Percentiles rank a stretch among this genome's conserved stretches.
phyloP scores from a whole-genome alignment of 306 rosid genomes.

The Dryas octopetala region DNA sequence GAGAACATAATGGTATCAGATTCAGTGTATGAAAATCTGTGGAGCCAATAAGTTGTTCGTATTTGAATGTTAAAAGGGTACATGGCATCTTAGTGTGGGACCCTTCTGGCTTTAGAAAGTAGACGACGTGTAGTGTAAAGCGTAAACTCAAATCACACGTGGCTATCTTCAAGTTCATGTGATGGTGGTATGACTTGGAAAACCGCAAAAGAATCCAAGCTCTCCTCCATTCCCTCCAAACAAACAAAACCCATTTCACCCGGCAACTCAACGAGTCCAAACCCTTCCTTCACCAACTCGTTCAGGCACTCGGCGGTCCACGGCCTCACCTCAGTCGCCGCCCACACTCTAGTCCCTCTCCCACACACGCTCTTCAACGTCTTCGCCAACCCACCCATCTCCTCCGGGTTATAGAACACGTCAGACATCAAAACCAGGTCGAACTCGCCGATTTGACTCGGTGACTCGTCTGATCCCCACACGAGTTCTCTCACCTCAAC shows the following conservation, averaged over 20 bases:
- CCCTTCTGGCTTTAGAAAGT: no score
- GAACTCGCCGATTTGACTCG: constrained; percentile 20
- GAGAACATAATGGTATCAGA: no score
- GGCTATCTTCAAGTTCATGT: not conserved
- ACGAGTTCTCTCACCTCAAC: constrained; percentile 38
- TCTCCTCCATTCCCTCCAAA: not conserved
- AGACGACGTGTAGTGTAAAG: no score
- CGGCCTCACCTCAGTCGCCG: constrained; percentile 31
- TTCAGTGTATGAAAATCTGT: no score
- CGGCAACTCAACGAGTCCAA: constrained; percentile 30
- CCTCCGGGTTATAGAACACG: constrained; percentile 31
- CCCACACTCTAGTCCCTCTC: constrained; percentile 29
- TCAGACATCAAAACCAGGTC: constrained; percentile 42
- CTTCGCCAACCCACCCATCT: constrained; percentile 22
- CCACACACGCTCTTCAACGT: constrained; percentile 24
- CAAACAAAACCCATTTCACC: not conserved
- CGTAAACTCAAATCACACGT: no score
- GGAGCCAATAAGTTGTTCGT: no score
- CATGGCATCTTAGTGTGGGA: no score
- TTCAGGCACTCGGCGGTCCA: constrained; percentile 32
- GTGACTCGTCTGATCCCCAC: constrained; percentile 33
- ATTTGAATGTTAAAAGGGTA: no score
- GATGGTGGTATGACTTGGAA: constrained; percentile 24
- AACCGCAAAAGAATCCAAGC: constrained; percentile 8
- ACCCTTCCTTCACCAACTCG: constrained; percentile 32